Percentiles rank a stretch among this genome's conserved stretches.
These are phyloP conservation scores for Tolypocladium capitatum DNA, from an alignment of 2,329 filamentous ascomycete genomes.

Conservation along the genomic window DNA sequence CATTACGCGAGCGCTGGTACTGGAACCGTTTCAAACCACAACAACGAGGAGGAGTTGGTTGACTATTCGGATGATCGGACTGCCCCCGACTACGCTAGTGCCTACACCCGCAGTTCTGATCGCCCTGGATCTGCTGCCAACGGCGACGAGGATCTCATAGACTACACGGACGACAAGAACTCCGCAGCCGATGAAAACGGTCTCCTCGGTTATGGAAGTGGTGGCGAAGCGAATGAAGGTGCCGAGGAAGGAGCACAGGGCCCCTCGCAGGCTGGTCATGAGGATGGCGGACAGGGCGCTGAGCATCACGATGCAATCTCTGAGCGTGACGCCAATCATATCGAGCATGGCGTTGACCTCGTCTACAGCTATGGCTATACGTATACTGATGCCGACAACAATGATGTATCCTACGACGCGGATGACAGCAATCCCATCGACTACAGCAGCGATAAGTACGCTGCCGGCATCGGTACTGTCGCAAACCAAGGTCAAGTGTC, in stretches of 20 bases:
- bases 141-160: conserved; percentile 2
- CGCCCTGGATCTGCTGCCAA: not conserved
- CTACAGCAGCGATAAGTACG: not conserved
- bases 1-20: not conserved
- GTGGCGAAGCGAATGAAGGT: not conserved
- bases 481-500: not conserved
- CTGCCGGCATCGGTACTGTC: not conserved
- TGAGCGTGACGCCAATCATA: not conserved
- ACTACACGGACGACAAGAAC: conserved; percentile 5
- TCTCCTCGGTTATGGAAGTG: not conserved
- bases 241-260: not conserved
- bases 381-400: not conserved
- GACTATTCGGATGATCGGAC: not conserved
- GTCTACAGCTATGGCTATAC: not conserved
- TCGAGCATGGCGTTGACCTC: not conserved
- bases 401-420: conserved; percentile 7
- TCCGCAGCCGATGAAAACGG: conserved; percentile 3
- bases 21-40: not conserved
- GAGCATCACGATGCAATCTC: not conserved
- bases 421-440: conserved; percentile 7
- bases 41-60: not conserved
- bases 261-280: not conserved
- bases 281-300: no score
- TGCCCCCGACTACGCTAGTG: not conserved
- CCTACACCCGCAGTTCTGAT: not conserved